These are phyloP conservation scores for Noccaea bulbosa DNA, from an alignment of 345 rosid genomes.

Conservation along the genomic window DNA sequence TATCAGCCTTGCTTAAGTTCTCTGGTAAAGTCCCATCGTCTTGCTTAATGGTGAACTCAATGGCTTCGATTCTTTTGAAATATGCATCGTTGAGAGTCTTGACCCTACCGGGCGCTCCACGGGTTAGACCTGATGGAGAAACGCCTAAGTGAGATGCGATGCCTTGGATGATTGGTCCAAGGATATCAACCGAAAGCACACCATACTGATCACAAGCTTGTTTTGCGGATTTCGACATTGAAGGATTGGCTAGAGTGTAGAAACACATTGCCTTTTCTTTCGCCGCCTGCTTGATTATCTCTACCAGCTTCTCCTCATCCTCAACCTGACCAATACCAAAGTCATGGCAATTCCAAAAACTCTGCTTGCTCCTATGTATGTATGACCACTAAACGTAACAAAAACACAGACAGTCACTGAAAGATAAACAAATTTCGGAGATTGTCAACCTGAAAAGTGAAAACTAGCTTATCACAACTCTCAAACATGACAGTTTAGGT, in stretches of 20 bases:
- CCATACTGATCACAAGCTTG: slow-evolving; percentile 67
- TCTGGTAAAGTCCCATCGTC: slow-evolving; percentile 86
- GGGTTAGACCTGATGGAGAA: slow-evolving; percentile 86
- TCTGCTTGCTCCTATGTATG: too few relatives aligned
- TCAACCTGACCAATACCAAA: slow-evolving; percentile 57
- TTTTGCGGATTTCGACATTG: slow-evolving; percentile 67
- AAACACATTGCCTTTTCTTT: slow-evolving; percentile 75
- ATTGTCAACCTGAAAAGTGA: too few relatives aligned
- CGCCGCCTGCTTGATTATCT: slow-evolving; percentile 79
- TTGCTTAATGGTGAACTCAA: slow-evolving; percentile 90
- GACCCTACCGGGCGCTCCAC: slow-evolving; percentile 81
- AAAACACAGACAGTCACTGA: too few relatives aligned
- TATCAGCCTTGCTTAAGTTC: slow-evolving; percentile 73
- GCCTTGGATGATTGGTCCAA: slow-evolving; percentile 86
- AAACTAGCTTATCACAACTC: too few relatives aligned
- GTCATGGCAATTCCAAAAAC: background rate
- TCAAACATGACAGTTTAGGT: background rate
- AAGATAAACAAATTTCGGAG: too few relatives aligned
- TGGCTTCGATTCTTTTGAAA: slow-evolving; percentile 72
- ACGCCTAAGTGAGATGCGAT: slow-evolving; percentile 77
- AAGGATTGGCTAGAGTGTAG: slow-evolving; percentile 82
- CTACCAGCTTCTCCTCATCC: slow-evolving; percentile 66
- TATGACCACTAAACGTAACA: too few relatives aligned
- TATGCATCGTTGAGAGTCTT: slow-evolving; percentile 73
- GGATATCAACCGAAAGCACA: slow-evolving; percentile 64